Evolutionary conservation across 2,329 filamentous ascomycete genomes (phyloP).

Genomic region (Colletotrichum tanaceti): DNA sequence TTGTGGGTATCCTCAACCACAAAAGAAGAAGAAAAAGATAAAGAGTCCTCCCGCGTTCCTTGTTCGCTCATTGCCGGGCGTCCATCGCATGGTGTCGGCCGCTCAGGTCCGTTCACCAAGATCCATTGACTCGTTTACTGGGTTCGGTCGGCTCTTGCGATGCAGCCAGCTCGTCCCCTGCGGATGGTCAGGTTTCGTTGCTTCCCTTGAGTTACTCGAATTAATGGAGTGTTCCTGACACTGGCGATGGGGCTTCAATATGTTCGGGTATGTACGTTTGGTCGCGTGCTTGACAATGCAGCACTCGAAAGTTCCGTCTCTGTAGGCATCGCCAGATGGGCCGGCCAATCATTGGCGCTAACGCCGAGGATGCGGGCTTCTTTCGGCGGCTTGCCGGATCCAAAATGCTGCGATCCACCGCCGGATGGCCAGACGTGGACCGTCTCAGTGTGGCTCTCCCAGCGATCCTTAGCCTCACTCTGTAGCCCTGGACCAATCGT

Average conservation of each 20-base stretch:
- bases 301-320: background rate
- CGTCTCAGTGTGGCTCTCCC: background rate
- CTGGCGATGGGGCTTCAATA: background rate
- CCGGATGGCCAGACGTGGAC: background rate
- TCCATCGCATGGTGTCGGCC: too few species aligned
- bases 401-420: background rate
- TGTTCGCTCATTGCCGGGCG: too few species aligned
- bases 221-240: background rate
- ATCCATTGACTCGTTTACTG: too few species aligned
- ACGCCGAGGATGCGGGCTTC: background rate
- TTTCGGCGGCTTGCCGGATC: background rate
- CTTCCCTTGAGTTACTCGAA: background rate
- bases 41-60: too few species aligned
- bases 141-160: too few species aligned
- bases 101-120: too few species aligned
- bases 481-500: background rate
- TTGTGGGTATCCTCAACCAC: conserved; percentile 5
- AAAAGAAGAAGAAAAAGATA: background rate
- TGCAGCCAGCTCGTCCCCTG: too few species aligned
- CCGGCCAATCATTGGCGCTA: background rate
- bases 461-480: conserved; percentile 11
- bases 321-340: background rate
- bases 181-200: background rate
- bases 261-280: background rate
- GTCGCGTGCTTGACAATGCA: background rate